These are phyloP conservation scores for Chalciporus sphaerocephalus DNA, from an alignment of 768 basidiomycete genomes.

Conservation along the genomic window DNA sequence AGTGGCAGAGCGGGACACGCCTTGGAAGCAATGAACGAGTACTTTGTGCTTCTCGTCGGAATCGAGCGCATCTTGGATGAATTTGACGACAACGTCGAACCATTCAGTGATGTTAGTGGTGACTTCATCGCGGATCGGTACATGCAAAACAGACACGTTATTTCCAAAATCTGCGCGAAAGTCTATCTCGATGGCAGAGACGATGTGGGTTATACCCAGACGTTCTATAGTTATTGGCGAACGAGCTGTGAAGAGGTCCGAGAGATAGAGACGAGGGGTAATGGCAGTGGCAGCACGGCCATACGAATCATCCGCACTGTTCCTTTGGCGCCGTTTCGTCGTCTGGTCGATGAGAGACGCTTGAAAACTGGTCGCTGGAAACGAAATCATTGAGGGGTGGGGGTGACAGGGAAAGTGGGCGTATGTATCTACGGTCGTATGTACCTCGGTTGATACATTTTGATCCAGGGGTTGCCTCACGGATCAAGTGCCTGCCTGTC, in stretches of 20 bases:
- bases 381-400: conserved; percentile 27
- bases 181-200: conserved; percentile 56
- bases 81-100: conserved; percentile 47
- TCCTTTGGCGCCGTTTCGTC: conserved; percentile 12
- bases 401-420: not conserved
- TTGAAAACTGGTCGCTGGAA: conserved; percentile 30
- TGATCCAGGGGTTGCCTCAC: no score
- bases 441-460: no score
- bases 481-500: no score
- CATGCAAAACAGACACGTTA: conserved; percentile 46
- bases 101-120: conserved; percentile 42
- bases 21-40: conserved; percentile 70
- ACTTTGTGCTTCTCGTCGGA: conserved; percentile 43
- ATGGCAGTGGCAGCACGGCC: conserved; percentile 32
- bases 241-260: conserved; percentile 55
- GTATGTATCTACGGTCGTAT: no score
- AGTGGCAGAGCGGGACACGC: conserved; percentile 71
- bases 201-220: conserved; percentile 70
- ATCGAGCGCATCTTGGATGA: conserved; percentile 47
- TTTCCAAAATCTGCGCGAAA: conserved; percentile 20
- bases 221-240: conserved; percentile 42
- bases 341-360: conserved; percentile 22
- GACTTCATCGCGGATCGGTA: conserved; percentile 43
- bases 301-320: conserved; percentile 1
- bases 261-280: conserved; percentile 55